phyloP scores from a whole-genome alignment of 2,329 filamentous ascomycete genomes.

The Ascochyta rabiei region DNA sequence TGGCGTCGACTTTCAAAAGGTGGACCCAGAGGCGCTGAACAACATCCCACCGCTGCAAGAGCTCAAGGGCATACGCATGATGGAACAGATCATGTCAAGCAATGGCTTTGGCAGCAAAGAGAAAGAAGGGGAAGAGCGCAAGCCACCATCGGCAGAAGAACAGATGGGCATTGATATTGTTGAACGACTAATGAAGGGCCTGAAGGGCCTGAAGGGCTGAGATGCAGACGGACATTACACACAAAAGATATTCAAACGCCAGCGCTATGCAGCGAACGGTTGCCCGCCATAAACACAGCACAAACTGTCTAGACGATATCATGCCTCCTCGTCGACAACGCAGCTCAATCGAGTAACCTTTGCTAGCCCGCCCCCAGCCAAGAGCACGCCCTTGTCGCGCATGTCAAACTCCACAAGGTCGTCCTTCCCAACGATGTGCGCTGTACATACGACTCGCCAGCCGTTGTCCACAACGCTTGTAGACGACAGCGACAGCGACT shows the following conservation, averaged over 20 bases:
- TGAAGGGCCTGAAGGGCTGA: conserved; percentile 36
- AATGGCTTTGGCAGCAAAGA: conserved; percentile 17
- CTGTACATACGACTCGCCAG: conserved; percentile 21
- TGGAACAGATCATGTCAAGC: conserved; percentile 42
- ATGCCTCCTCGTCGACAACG: not conserved
- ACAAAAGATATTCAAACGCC: not conserved
- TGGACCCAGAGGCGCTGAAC: conserved; percentile 47
- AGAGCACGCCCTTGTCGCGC: conserved; percentile 11
- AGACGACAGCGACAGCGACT: conserved; percentile 5
- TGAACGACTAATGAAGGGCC: conserved; percentile 41
- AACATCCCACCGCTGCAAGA: conserved; percentile 48
- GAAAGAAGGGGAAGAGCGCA: conserved; percentile 11
- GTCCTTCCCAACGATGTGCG: conserved; percentile 10
- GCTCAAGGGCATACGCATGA: conserved; percentile 45
- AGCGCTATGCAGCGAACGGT: not conserved
- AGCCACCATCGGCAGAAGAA: conserved; percentile 31
- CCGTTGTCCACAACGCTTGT: conserved; percentile 13
- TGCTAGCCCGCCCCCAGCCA: conserved; percentile 18
- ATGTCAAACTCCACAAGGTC: conserved; percentile 14
- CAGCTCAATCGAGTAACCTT: conserved; percentile 20
- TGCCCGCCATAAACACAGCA: not conserved
- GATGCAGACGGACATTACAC: not conserved
- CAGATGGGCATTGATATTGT: conserved; percentile 42
- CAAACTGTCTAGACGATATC: too few relatives aligned
- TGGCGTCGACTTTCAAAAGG: conserved; percentile 48